Evolutionary conservation across 352 stramenopile genomes (phyloP).

Genomic region (Pythium monospermum): DNA sequence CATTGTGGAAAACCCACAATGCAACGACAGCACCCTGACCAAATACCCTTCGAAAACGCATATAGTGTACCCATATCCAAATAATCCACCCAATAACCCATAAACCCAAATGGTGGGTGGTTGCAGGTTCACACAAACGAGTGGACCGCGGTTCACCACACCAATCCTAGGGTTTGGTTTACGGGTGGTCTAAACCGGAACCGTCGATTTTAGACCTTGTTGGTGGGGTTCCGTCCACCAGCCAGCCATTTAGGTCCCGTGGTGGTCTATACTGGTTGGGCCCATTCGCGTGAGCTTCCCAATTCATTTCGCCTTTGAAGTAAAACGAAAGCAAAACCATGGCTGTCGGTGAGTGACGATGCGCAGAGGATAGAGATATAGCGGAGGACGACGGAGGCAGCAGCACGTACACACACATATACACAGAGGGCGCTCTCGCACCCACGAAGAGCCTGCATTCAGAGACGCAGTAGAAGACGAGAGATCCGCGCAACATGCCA

Average conservation of each 20-base stretch:
- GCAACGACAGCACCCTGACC: no score
- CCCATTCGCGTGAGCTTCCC: slow-evolving; percentile 15
- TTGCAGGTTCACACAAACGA: no score
- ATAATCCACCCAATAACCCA: no score
- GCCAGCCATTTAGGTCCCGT: slow-evolving; percentile 52
- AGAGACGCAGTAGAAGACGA: no score
- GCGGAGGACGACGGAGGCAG: background rate
- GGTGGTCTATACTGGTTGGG: slow-evolving; percentile 7
- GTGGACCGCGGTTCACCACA: slow-evolving; percentile 14
- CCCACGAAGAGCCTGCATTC: no score
- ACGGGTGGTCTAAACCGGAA: background rate
- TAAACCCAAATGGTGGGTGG: no score
- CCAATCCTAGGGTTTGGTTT: background rate
- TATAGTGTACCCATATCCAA: no score
- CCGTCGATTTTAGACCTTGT: slow-evolving; percentile 12
- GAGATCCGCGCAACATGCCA: no score
- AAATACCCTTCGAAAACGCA: no score
- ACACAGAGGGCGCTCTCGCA: background rate
- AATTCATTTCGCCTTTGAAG: slow-evolving; percentile 85
- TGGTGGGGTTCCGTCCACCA: slow-evolving; percentile 17
- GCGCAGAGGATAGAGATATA: background rate
- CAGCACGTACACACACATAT: background rate
- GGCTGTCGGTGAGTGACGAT: slow-evolving; percentile 67
- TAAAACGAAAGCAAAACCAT: slow-evolving; percentile 84
- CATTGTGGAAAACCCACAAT: no score